A percentile compares a stretch with the other conserved stretches of the same genome.
Conservation (phyloP, 208 protist genomes). For the Leishmania tarentolae region DNA sequence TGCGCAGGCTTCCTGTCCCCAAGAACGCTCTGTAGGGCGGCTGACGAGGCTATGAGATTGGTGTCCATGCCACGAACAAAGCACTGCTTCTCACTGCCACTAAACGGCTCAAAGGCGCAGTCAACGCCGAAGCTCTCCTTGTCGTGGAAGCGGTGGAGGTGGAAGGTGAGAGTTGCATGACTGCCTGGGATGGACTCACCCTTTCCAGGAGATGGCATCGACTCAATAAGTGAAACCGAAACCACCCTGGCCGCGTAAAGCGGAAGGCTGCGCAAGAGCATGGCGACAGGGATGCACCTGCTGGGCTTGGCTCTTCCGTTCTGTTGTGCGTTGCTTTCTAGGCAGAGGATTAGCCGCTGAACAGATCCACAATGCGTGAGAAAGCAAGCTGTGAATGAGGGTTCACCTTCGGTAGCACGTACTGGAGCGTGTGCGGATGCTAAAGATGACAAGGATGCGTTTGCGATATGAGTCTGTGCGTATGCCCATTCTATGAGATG, state of each 20-base stretch:
- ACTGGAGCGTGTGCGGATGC: neutral
- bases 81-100: neutral
- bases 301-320: neutral
- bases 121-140: slow-evolving; percentile 12
- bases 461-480: neutral
- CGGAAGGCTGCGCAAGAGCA: slow-evolving; percentile 14
- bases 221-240: slow-evolving; percentile 16
- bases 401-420: neutral
- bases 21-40: slow-evolving; percentile 10
- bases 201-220: neutral
- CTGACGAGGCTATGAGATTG: slow-evolving; percentile 4
- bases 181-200: neutral
- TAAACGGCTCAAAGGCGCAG: neutral
- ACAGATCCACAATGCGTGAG: neutral
- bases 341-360: neutral
- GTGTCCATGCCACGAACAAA: slow-evolving; percentile 10
- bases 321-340: too few species aligned
- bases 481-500: neutral
- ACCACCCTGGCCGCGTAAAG: slow-evolving; percentile 17
- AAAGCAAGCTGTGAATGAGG: neutral
- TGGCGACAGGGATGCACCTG: neutral
- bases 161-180: slow-evolving; percentile 14
- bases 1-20: neutral
- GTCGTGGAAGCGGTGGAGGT: slow-evolving; percentile 16
- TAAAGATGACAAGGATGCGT: neutral